phyloP scores from a whole-genome alignment of 106 monocot genomes.

The Phalaenopsis aphrodite region DNA sequence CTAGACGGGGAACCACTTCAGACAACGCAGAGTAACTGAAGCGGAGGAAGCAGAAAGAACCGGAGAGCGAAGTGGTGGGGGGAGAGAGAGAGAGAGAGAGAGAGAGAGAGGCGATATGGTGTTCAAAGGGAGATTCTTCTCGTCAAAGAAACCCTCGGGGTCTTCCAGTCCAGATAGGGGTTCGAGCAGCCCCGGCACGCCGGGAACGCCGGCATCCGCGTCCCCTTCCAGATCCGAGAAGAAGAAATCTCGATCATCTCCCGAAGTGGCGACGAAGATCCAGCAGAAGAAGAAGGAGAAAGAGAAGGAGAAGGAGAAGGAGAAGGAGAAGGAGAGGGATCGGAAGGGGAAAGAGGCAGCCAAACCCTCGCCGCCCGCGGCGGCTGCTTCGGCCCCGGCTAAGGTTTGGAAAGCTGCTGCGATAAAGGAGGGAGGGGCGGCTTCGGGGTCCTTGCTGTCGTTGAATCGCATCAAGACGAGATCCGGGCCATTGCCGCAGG shows the following conservation, averaged over 20 bases:
- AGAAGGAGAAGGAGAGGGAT: constrained; percentile 22
- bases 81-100: neutral
- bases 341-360: constrained; percentile 34
- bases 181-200: constrained; percentile 59
- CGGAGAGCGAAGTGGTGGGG: constrained; percentile 1
- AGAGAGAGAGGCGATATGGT: constrained; percentile 27
- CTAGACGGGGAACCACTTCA: neutral
- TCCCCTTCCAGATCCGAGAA: constrained; percentile 54
- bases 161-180: constrained; percentile 48
- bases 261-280: constrained; percentile 16
- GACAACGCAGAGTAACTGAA: neutral
- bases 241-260: constrained; percentile 53
- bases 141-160: constrained; percentile 58
- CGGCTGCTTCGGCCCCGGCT: constrained; percentile 21
- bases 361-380: neutral
- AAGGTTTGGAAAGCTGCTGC: constrained; percentile 30
- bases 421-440: constrained; percentile 9
- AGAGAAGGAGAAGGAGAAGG: constrained; percentile 12
- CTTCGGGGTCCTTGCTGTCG: constrained; percentile 28
- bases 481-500: constrained; percentile 91
- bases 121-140: constrained; percentile 82
- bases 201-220: constrained; percentile 39
- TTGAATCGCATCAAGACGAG: constrained; percentile 95
- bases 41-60: neutral
- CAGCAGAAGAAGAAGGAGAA: constrained; percentile 17